These are phyloP conservation scores for Talaromyces thailandensis DNA, from an alignment of 495 filamentous ascomycete species.

Conservation along the genomic window DNA sequence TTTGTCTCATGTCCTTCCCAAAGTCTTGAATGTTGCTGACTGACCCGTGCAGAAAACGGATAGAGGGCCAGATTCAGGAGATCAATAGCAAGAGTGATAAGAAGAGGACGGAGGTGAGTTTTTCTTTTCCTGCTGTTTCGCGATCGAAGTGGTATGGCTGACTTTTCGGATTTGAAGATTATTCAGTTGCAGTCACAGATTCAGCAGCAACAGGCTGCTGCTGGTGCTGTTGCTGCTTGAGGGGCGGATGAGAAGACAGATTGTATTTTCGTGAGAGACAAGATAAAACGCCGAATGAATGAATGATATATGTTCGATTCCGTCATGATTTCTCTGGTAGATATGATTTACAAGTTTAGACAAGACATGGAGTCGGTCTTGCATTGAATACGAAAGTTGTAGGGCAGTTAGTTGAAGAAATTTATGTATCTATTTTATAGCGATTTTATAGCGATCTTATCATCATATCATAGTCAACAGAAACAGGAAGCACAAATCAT, in stretches of 20 bases:
- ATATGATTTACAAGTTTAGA: too few species aligned
- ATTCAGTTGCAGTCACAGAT: constrained; percentile 34
- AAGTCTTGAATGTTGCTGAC: not conserved
- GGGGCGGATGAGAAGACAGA: not conserved
- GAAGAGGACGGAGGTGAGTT: constrained; percentile 59
- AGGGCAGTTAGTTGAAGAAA: not conserved
- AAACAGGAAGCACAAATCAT: not conserved
- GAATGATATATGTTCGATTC: not conserved
- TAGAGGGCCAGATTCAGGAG: constrained; percentile 73
- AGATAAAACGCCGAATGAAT: not conserved
- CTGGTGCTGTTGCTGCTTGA: constrained; percentile 20
- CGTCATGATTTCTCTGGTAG: too few species aligned
- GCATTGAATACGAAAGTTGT: not conserved
- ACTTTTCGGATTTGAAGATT: constrained; percentile 18
- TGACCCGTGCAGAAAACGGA: constrained; percentile 53
- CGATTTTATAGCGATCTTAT: not conserved
- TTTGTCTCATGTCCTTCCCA: constrained; percentile 30
- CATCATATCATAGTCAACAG: not conserved
- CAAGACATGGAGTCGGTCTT: too few species aligned
- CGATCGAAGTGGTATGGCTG: not conserved
- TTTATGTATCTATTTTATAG: not conserved
- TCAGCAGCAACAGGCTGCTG: constrained; percentile 30
- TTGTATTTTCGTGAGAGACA: not conserved
- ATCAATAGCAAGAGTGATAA: constrained; percentile 74
- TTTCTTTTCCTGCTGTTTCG: not conserved